Conservation (phyloP, 805 yeast genomes). For the Scheffersomyces coipomensis region DNA sequence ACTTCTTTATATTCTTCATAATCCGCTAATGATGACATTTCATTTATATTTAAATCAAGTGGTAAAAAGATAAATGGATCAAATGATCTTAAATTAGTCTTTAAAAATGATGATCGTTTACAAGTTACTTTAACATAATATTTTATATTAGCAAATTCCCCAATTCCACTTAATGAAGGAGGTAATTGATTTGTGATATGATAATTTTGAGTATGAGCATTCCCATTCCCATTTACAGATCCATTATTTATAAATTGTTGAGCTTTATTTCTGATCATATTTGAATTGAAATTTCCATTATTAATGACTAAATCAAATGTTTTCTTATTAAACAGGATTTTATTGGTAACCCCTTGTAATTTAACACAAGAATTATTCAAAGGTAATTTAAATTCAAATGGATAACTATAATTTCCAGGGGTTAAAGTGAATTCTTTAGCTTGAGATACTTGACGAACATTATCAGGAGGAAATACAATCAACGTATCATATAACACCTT, state of each 20-base stretch:
- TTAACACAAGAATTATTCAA: slow-evolving; percentile 40
- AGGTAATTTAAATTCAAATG: slow-evolving; percentile 48
- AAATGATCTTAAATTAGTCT: slow-evolving; percentile 43
- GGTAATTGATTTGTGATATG: slow-evolving; percentile 31
- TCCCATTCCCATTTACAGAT: background rate
- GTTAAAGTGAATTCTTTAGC: slow-evolving; percentile 45
- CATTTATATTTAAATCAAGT: slow-evolving; percentile 32
- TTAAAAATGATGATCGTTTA: slow-evolving; percentile 48
- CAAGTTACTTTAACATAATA: slow-evolving; percentile 65
- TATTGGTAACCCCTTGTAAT: slow-evolving; percentile 31
- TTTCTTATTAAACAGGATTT: slow-evolving; percentile 26
- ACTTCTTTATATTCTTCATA: slow-evolving; percentile 36
- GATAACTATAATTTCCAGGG: slow-evolving; percentile 51
- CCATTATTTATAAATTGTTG: slow-evolving; percentile 8
- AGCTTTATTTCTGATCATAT: slow-evolving; percentile 16
- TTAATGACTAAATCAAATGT: slow-evolving; percentile 27
- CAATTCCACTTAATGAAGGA: slow-evolving; percentile 31
- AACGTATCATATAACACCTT: slow-evolving; percentile 47
- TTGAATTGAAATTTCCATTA: slow-evolving; percentile 27
- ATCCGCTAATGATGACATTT: slow-evolving; percentile 15
- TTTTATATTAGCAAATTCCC: slow-evolving; percentile 37
- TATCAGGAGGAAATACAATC: slow-evolving; percentile 53
- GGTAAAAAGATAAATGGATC: slow-evolving; percentile 58
- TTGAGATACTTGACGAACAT: slow-evolving; percentile 42
- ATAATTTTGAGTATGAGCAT: slow-evolving; percentile 9